These are phyloP conservation scores for Fusarium torreyae DNA, from an alignment of 2,329 filamentous ascomycete genomes.

Conservation along the genomic window DNA sequence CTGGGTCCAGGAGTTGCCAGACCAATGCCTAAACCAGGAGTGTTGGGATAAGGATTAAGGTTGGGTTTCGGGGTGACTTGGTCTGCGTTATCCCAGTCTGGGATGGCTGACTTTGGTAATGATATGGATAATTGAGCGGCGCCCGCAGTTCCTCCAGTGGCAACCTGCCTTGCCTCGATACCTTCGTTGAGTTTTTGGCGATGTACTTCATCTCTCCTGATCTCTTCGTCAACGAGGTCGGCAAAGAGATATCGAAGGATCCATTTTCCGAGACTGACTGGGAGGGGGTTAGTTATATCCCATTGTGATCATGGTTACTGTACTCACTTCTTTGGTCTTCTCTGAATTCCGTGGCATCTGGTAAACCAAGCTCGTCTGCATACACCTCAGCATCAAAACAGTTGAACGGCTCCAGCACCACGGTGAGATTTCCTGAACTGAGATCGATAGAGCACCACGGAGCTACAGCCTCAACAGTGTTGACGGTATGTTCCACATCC, in stretches of 20 bases:
- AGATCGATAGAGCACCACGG: conserved; percentile 98
- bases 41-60: conserved; percentile 74
- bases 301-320: not conserved
- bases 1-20: conserved; percentile 75
- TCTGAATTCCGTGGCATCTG: conserved; percentile 83
- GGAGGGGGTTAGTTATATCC: conserved; percentile 43
- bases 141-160: conserved; percentile 58
- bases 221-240: conserved; percentile 90
- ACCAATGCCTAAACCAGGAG: conserved; percentile 84
- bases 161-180: conserved; percentile 70
- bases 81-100: conserved; percentile 59
- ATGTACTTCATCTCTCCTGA: conserved; percentile 82
- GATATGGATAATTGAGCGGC: conserved; percentile 74
- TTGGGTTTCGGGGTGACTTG: conserved; percentile 75
- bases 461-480: conserved; percentile 89
- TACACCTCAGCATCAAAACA: conserved; percentile 99
- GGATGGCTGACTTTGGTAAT: conserved; percentile 55
- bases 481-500: conserved; percentile 88
- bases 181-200: conserved; percentile 77
- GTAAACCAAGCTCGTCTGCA: conserved; percentile 85
- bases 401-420: conserved; percentile 92
- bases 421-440: conserved; percentile 90
- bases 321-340: conserved; percentile 92
- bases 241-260: conserved; percentile 92
- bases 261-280: conserved; percentile 98